phyloP scores from a whole-genome alignment of 768 basidiomycete genomes.

The Mycena vulgaris region DNA sequence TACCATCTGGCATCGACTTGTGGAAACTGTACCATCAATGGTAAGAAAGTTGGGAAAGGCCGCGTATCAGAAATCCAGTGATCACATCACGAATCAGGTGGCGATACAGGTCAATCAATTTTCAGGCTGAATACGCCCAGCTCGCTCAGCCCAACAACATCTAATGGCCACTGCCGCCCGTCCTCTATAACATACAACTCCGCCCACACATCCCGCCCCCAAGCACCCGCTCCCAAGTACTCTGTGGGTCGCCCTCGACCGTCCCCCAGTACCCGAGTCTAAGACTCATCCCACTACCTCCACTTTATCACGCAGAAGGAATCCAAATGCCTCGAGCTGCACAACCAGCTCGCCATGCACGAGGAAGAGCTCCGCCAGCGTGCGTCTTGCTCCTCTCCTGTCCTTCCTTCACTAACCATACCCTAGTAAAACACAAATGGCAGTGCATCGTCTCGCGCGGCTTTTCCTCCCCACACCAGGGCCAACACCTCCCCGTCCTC shows the following conservation, averaged over 20 bases:
- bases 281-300: conserved; percentile 54
- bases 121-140: conserved; percentile 32
- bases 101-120: too few species aligned
- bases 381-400: conserved; percentile 48
- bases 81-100: too few species aligned
- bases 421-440: conserved; percentile 86
- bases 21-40: too few species aligned
- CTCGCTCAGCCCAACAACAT: conserved; percentile 32
- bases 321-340: conserved; percentile 85
- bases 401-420: background rate
- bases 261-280: conserved; percentile 1
- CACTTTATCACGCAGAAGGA: conserved; percentile 91
- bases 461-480: conserved; percentile 56
- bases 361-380: conserved; percentile 81
- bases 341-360: conserved; percentile 80
- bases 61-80: too few species aligned
- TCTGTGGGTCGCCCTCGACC: conserved; percentile 38
- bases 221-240: conserved; percentile 36
- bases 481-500: conserved; percentile 36
- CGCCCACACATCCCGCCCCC: conserved; percentile 34
- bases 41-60: too few species aligned
- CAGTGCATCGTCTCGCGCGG: conserved; percentile 82
- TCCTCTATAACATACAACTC: conserved; percentile 70
- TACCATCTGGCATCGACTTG: too few species aligned
- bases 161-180: conserved; percentile 54